A percentile compares a stretch with the other conserved stretches of the same genome.
phyloP scores from a whole-genome alignment of 2,329 filamentous ascomycete species.

The Aspergillus pseudoterreus region DNA sequence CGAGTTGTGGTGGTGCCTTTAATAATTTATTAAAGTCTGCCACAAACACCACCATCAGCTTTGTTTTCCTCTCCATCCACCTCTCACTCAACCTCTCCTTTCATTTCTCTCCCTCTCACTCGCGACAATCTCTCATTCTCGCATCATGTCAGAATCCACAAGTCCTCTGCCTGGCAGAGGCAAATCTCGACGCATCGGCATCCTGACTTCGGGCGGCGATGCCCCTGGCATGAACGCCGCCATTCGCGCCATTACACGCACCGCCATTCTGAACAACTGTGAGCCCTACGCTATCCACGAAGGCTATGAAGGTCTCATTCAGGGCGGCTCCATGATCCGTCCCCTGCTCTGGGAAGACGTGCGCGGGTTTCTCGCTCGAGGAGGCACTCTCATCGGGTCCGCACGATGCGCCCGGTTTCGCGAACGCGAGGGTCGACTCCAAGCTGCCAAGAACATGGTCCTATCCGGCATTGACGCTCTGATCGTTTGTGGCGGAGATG shows the following conservation, averaged over 20 bases:
- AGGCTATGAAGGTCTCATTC: constrained; percentile 92
- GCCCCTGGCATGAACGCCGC: constrained; percentile 93
- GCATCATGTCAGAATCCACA: background rate
- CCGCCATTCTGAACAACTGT: constrained; percentile 79
- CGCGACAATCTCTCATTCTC: background rate
- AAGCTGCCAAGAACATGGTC: constrained; percentile 91
- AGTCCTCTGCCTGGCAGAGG: background rate
- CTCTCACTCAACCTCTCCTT: background rate
- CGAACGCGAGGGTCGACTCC: constrained; percentile 77
- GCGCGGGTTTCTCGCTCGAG: constrained; percentile 87
- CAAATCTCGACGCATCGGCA: constrained; percentile 67
- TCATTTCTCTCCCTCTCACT: background rate
- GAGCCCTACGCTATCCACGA: constrained; percentile 82
- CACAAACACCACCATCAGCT: background rate
- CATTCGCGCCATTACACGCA: constrained; percentile 85
- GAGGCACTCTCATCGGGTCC: constrained; percentile 93
- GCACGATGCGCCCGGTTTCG: constrained; percentile 91
- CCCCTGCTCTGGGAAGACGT: constrained; percentile 92
- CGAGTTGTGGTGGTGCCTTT: background rate
- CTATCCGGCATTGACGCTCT: constrained; percentile 89
- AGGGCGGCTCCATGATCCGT: constrained; percentile 81
- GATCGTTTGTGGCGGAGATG: constrained; percentile 95
- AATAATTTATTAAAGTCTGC: background rate
- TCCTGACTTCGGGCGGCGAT: constrained; percentile 94
- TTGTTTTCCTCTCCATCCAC: background rate